phyloP scores from a whole-genome alignment of 148 eudicot genomes.

The Rhododendron vialii region DNA sequence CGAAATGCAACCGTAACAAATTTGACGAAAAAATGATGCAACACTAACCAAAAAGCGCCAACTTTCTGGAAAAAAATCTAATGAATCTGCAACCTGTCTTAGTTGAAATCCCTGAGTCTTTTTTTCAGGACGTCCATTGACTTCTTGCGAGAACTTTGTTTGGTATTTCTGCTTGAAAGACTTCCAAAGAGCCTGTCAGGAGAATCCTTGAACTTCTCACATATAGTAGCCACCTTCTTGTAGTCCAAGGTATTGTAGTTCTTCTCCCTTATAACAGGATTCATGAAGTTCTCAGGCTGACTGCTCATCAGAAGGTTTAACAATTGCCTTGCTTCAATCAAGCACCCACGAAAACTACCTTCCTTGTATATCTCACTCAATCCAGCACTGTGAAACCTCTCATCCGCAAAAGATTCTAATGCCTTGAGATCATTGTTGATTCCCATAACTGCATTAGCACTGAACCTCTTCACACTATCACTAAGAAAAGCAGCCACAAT shows the following conservation, averaged over 20 bases:
- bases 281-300: conserved; percentile 93
- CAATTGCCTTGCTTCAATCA: conserved; percentile 77
- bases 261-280: conserved; percentile 78
- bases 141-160: conserved; percentile 70
- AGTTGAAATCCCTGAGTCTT: conserved; percentile 77
- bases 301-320: conserved; percentile 77
- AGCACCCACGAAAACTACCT: conserved; percentile 59
- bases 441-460: conserved; percentile 65
- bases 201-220: conserved; percentile 87
- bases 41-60: background rate
- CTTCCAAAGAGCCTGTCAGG: conserved; percentile 86
- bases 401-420: conserved; percentile 77
- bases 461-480: conserved; percentile 82
- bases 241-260: conserved; percentile 70
- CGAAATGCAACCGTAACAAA: conserved; percentile 4
- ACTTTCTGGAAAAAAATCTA: conserved; percentile 1
- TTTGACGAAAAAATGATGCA: background rate
- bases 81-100: conserved; percentile 22
- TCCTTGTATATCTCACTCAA: conserved; percentile 73
- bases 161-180: conserved; percentile 73
- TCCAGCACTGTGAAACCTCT: conserved; percentile 70
- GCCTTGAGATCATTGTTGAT: conserved; percentile 65
- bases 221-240: conserved; percentile 73
- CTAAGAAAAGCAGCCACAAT: conserved; percentile 70
- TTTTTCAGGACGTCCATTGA: conserved; percentile 77